These are phyloP conservation scores for Raffaelea albimanens DNA, from an alignment of 2,329 filamentous ascomycete genomes.

Conservation along the genomic window DNA sequence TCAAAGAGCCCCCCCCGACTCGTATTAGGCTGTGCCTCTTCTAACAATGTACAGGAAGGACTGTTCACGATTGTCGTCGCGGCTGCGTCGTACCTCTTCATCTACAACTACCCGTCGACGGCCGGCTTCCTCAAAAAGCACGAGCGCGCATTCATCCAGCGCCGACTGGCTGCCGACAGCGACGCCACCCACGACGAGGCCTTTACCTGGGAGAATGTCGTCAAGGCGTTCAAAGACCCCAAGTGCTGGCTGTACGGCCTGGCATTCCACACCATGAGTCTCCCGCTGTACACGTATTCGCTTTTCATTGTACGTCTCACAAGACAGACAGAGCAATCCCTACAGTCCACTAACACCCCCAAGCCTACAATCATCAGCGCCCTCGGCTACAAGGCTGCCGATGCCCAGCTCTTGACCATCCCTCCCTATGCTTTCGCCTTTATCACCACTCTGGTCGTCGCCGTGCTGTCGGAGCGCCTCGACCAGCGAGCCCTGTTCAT, in stretches of 20 bases:
- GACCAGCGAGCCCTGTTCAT: constrained; percentile 54
- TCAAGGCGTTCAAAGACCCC: constrained; percentile 53
- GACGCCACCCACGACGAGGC: constrained; percentile 60
- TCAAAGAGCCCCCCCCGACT: background rate
- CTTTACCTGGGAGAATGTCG: constrained; percentile 60
- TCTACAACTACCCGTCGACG: constrained; percentile 56
- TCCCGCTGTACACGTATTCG: constrained; percentile 49
- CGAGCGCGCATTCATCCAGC: constrained; percentile 48
- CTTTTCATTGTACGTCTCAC: constrained; percentile 36
- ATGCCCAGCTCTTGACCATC: constrained; percentile 50
- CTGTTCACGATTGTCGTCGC: constrained; percentile 44
- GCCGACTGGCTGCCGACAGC: constrained; percentile 56
- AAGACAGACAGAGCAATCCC: constrained; percentile 20
- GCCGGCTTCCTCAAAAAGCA: constrained; percentile 45
- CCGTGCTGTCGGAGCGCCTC: constrained; percentile 49
- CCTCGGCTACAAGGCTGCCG: constrained; percentile 43
- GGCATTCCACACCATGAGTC: constrained; percentile 62
- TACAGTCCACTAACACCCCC: constrained; percentile 26
- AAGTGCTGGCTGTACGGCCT: constrained; percentile 67
- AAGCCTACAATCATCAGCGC: constrained; percentile 43
- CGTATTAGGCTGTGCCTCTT: background rate
- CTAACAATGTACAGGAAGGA: constrained; percentile 40
- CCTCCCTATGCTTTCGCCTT: constrained; percentile 57
- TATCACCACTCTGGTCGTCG: constrained; percentile 46
- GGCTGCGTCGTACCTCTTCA: constrained; percentile 43